Percentiles rank a stretch among this genome's conserved stretches.
phyloP scores from a whole-genome alignment of 106 monocot species.

The Hemerocallis citrina region DNA sequence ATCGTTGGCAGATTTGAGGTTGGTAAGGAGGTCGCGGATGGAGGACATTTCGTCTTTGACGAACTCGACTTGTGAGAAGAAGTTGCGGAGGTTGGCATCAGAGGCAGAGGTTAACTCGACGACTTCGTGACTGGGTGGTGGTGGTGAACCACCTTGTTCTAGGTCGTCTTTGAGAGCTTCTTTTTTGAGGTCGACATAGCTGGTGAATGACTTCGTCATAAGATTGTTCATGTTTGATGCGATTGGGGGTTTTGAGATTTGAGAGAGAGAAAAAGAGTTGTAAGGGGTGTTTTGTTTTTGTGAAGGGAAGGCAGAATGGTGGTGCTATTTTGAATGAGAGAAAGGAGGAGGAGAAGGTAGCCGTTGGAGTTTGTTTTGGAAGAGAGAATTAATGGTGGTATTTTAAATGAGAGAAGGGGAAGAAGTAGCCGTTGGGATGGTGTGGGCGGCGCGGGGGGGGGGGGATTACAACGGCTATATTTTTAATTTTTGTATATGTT shows the following conservation, averaged over 20 bases:
- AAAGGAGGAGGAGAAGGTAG: no score
- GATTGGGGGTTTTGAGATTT: neutral
- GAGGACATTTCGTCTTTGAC: conserved; percentile 41
- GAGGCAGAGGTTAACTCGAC: conserved; percentile 6
- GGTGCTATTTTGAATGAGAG: no score
- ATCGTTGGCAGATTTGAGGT: conserved; percentile 33
- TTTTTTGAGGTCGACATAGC: conserved; percentile 53
- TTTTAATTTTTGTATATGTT: no score
- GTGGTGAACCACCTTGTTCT: conserved; percentile 1
- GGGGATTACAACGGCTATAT: no score
- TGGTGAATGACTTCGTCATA: conserved; percentile 54
- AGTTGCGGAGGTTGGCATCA: conserved; percentile 26
- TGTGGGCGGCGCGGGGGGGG: no score
- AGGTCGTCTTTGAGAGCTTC: conserved; percentile 39
- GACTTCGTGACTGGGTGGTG: neutral
- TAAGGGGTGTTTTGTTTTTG: neutral
- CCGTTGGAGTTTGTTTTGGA: no score
- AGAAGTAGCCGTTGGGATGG: no score
- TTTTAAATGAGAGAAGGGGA: no score
- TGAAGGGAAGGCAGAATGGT: no score
- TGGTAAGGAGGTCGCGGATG: conserved; percentile 30
- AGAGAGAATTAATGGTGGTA: no score
- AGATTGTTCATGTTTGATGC: conserved; percentile 42
- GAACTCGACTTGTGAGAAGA: conserved; percentile 41
- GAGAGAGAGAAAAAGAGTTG: neutral